Conservation (phyloP, 202 grass and related monocot species). For the Elaeis oleifera region DNA sequence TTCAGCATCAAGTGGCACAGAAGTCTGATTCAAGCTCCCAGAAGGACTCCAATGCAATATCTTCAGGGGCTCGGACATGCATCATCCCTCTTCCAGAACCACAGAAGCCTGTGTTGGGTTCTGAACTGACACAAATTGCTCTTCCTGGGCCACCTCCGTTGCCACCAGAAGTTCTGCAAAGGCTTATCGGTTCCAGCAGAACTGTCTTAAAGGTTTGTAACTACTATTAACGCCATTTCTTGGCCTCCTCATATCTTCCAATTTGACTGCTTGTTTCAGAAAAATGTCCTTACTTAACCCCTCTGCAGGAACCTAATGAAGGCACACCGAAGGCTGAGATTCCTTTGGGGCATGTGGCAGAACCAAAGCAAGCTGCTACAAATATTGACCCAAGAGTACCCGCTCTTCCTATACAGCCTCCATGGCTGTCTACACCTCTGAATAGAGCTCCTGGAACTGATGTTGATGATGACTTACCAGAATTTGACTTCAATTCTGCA, state of each 20-base stretch:
- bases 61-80: background rate
- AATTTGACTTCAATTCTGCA: conserved; percentile 29
- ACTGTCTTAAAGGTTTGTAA: background rate
- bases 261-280: too few relatives aligned
- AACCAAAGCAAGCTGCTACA: conserved; percentile 2
- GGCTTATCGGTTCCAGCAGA: background rate
- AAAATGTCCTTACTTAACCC: too few relatives aligned
- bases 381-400: background rate
- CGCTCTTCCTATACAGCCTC: background rate
- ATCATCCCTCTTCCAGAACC: background rate
- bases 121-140: background rate
- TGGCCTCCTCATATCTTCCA: too few relatives aligned
- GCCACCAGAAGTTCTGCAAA: conserved; percentile 9
- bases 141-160: conserved; percentile 16
- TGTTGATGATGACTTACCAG: conserved; percentile 26
- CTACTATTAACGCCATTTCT: background rate
- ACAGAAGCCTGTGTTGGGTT: background rate
- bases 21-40: background rate
- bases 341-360: background rate
- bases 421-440: background rate
- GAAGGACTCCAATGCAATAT: too few relatives aligned
- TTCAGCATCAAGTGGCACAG: too few relatives aligned
- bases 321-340: too few relatives aligned
- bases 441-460: conserved; percentile 4
- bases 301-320: too few relatives aligned